Base-by-base conservation (phyloP, 306 rosid genomes). In the Adenanthera pavonina region DNA sequence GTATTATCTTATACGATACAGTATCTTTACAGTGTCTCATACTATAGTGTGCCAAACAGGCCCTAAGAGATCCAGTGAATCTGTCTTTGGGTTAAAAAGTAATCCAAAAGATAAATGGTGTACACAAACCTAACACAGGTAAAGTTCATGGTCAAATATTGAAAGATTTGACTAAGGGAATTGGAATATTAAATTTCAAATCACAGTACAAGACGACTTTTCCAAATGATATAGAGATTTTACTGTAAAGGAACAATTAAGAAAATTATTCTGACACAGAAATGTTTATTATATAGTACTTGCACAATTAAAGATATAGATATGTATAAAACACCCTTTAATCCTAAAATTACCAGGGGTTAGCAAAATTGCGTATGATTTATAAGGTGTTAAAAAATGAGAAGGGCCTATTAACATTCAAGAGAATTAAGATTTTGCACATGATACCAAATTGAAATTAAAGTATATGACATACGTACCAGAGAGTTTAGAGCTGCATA, bases 401-500 rank as follows among this genome's bases (percentile, higher is more conserved):
- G 2, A 56, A 41, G 60, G 56, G 67, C 68, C 13, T 46, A 38
- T 1, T 38, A 61, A 17, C 70, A 75, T 79, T 60, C 64, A 69
- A 46, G 38, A 56, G 46, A 80, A 36, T 35, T 2, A 61, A 52
- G 33, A 67, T 67, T 49, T 14, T 19, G 19, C 48, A 54, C 38
- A 43, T 49, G 25, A 75, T 49, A 69, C 68, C 47, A 83, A 81
- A 64, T 85, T 6, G 49, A 79, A 59, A 77, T 81, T 75, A 76
- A 79, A 66, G 73, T 54, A 64, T 59, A 68, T 8, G 65, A 66
- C 51, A 54, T 68, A 64, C 88, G 41, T 89, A 93, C 97, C 97
- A 92, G 84, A 79, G 88, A 84, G 83, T 94, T 90, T 77, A 95
- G 47, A 69, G 99, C 94, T 49, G 91, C 89, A 84, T 91, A 93